Conservation (phyloP, 192 early-diverging fungal genomes). For the Chytriomyces hyalinus region DNA sequence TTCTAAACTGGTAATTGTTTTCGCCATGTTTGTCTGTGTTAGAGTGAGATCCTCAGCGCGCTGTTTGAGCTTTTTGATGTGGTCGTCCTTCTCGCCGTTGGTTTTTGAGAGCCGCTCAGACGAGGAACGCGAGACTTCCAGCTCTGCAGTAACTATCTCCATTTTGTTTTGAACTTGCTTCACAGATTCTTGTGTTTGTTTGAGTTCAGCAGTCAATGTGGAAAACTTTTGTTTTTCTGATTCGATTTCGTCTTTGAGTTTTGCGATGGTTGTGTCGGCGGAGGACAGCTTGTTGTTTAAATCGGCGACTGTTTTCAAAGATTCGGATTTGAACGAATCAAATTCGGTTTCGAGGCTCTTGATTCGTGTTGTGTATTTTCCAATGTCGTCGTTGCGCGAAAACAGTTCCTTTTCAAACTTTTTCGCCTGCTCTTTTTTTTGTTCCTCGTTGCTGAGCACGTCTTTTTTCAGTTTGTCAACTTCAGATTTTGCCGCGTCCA, state of each 20-base stretch:
- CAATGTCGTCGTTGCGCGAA: slow-evolving; percentile 49
- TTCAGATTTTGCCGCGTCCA: slow-evolving; percentile 47
- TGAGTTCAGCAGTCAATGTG: slow-evolving; percentile 22
- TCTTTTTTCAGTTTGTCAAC: slow-evolving; percentile 57
- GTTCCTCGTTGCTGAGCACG: slow-evolving; percentile 17
- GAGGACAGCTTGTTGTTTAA: slow-evolving; percentile 33
- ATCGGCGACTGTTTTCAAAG: slow-evolving; percentile 33
- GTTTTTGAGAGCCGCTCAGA: slow-evolving; percentile 50
- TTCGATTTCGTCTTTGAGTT: slow-evolving; percentile 28
- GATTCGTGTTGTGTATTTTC: slow-evolving; percentile 25
- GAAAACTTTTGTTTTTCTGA: slow-evolving; percentile 16
- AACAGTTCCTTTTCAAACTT: slow-evolving; percentile 53
- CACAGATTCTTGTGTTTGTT: slow-evolving; percentile 40
- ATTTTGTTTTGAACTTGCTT: slow-evolving; percentile 35
- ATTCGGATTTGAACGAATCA: slow-evolving; percentile 34
- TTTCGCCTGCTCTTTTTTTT: slow-evolving; percentile 44
- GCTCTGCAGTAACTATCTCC: slow-evolving; percentile 41
- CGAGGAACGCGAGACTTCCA: slow-evolving; percentile 47
- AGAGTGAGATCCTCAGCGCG: slow-evolving; percentile 46
- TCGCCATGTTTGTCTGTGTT: slow-evolving; percentile 40
- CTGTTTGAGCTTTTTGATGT: slow-evolving; percentile 53
- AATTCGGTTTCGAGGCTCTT: slow-evolving; percentile 47
- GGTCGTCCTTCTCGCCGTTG: slow-evolving; percentile 55
- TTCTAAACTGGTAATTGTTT: slow-evolving; percentile 40
- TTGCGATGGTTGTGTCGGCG: slow-evolving; percentile 8